Base-by-base conservation (phyloP, 805 yeast genomes). In the Clavispora carvajalis region DNA sequence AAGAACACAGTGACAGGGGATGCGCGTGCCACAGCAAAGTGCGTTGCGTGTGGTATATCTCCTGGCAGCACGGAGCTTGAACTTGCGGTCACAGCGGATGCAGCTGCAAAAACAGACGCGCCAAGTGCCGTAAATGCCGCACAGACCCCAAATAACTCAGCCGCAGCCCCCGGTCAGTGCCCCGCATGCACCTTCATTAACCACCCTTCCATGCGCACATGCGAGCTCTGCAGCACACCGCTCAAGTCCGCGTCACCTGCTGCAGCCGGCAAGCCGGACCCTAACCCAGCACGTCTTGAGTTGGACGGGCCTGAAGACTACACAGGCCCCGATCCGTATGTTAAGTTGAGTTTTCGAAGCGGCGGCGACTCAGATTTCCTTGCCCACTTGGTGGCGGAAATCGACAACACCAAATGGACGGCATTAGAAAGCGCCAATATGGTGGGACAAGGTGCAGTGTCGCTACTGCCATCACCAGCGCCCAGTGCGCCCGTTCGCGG, bases 221-320 rank as follows among this genome's bases (percentile, higher is more conserved):
- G 99, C 60, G 99, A 91, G 59, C 74, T 93, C 55, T 91, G 98
- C 63, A 96, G 96, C 0, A 68, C 82, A 2, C 43, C 47, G 8
- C 42, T 48, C 18, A 42, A 43, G 21, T 36, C 36, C 36, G 40
- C 43, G 1, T 33, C 48, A 7, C 29, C 26, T 5, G 34, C 38
- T 5, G 12, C 24, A n/a, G 9, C 16, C 29, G 16, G 57, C 82
- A 19, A 42, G 51, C 3, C 21, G 7, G 55, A 71, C 3, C 17
- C 54, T 21, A 34, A 56, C 46, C 52, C 46, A 6, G 36, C 57
- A 16, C 51, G 54, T 7, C 48, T 65, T 16, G 46, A 45, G 36
- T 49, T 67, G 7, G 68, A 63, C 34, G 60, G 50, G 1, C 36
- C 55, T 1, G 73, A 73, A 40, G 57, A 53, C 19, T 66, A 69